Evolutionary conservation across 345 rosid genomes (phyloP), one percentile per base, ranked within the genome.

Genomic region (Lumnitzera littorea): DNA sequence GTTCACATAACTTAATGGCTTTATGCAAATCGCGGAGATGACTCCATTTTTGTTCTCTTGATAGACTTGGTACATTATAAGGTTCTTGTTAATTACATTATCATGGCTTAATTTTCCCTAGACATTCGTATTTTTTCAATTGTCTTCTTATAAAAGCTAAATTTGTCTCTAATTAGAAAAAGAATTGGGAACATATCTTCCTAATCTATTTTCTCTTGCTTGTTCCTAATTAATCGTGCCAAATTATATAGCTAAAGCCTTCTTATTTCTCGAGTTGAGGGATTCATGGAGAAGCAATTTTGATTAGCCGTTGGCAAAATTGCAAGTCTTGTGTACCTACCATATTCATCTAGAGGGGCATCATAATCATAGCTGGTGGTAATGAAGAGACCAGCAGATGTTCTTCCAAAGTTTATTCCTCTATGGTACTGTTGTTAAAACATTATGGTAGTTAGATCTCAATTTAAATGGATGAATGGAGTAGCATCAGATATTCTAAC

Each of bases 321-420:
- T 14, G 17, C 14, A 11, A 46, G 50, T 47, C 62, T 27, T 50
- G 20, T 47, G 24, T 23, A 46, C 80, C 29, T 72, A 92, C 99
- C 99, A 50, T 70, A 94, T 82, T 94, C 97, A 76, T 94, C 99
- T 8, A 94, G 67, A 66, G 97, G 99, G 76, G 96, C 99, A 56
- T 88, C 99, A 51, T 94, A 94, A 62, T 94, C 99, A 60, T 94
- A 91, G 75, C 95, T 94, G 59, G 99, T 84, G 31, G 99, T 86
- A 72, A 91, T 86, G 79, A 88, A 94, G 49, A 84, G 89, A 69
- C 92, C 97, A 48, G 99, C 85, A 29, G 20, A 20, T 20, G 99
- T 94, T 66, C 97, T 69, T 53, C 82, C 97, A 27, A 94, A 94
- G 66, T 94, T 94, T 2, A 96, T 88, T 60, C 99, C 99, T 46